phyloP scores from a whole-genome alignment of 1,139 yeast species.

The Blastobotrys apis region DNA sequence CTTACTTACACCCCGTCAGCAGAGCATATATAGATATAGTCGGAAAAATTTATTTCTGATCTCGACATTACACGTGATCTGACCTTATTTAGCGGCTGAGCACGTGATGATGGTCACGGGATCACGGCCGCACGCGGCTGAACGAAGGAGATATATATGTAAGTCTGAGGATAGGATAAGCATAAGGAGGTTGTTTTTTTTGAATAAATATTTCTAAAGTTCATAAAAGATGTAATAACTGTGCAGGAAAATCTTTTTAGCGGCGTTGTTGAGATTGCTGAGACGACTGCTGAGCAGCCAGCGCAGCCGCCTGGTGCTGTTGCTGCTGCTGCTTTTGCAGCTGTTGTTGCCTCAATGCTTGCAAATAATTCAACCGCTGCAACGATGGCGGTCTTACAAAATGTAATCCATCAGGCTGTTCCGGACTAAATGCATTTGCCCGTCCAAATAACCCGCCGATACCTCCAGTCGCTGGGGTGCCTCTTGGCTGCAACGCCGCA shows the following conservation, averaged over 20 bases:
- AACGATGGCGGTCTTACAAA: conserved; percentile 37
- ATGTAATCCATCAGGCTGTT: conserved; percentile 28
- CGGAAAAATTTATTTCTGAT: background rate
- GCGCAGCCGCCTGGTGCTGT: conserved; percentile 22
- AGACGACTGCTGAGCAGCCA: conserved; percentile 20
- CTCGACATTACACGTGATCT: conserved; percentile 4
- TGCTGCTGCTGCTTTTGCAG: conserved; percentile 30
- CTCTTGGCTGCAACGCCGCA: conserved; percentile 32
- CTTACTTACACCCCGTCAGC: too few species aligned
- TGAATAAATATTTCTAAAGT: background rate
- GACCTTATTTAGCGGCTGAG: too few species aligned
- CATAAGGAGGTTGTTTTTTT: too few species aligned
- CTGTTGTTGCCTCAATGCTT: conserved; percentile 24
- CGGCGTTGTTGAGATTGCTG: conserved; percentile 22
- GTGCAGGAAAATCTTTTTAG: background rate
- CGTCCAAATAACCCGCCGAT: conserved; percentile 35
- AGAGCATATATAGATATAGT: too few species aligned
- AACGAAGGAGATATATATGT: too few species aligned
- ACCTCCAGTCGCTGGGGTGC: conserved; percentile 23
- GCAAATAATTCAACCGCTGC: conserved; percentile 27
- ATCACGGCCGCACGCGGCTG: too few species aligned
- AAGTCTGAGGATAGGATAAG: too few species aligned
- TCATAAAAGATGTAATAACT: background rate
- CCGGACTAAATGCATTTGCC: conserved; percentile 34
- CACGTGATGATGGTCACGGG: too few species aligned